Evolutionary conservation across 169 alveolate species (phyloP), one percentile per base, ranked within the genome.

Genomic region (Cardiosporidium cionae): DNA sequence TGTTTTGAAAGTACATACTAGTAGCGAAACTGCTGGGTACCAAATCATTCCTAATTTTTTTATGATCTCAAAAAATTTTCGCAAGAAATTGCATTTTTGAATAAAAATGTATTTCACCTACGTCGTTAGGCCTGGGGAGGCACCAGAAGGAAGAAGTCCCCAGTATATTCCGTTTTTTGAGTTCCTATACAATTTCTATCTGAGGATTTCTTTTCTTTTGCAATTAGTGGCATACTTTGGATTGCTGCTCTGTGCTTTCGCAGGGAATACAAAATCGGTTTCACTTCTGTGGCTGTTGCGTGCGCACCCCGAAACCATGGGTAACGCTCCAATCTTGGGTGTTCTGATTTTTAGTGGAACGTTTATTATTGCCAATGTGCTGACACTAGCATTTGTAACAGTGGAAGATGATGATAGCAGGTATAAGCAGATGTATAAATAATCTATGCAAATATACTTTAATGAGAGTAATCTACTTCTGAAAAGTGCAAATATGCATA

Each of bases 51-150:
- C n/a, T n/a, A n/a, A n/a, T n/a, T n/a, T n/a, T n/a, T n/a, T n/a
- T n/a, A n/a, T n/a, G n/a, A n/a, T n/a, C n/a, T n/a, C n/a, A n/a
- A n/a, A n/a, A n/a, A n/a, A n/a, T n/a, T n/a, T n/a, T n/a, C n/a
- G n/a, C n/a, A n/a, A n/a, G n/a, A n/a, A n/a, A n/a, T n/a, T n/a
- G n/a, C n/a, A n/a, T n/a, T n/a, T n/a, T n/a, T n/a, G n/a, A n/a
- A 44, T 44, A 44, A 88, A 78, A 62, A 92, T 92, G 96, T 92
- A 78, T 76, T 91, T 92, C 84, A 92, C 96, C 9, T 92, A 92
- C 82, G 96, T 92, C 7, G 96, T 92, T 29, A 88, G 96, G 54
- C 96, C 96, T 52, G 96, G 96, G 23, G 96, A 92, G 87, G 96
- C 96, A 37, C 96, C 96, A 22, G 96, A 91, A 81, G 94, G 96